A percentile compares a stretch with the other conserved stretches of the same genome.
phyloP scores from a whole-genome alignment of 768 basidiomycete genomes.

The Phaeotremella skinneri region DNA sequence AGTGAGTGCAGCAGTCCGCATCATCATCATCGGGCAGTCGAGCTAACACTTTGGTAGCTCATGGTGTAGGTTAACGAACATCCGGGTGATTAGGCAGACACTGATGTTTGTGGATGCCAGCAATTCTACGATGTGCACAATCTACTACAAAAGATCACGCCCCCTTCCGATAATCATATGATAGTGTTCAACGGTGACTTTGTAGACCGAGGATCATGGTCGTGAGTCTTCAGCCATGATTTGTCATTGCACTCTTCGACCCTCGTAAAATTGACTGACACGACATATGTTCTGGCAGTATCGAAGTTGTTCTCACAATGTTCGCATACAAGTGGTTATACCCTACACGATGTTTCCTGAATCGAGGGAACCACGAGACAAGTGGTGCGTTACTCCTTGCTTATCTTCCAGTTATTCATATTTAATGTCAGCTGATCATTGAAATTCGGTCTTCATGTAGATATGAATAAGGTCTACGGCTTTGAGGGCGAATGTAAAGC shows the following conservation, averaged over 20 bases:
- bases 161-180: constrained; percentile 76
- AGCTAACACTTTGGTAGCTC: constrained; percentile 7
- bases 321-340: constrained; percentile 98
- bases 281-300: constrained; percentile 4
- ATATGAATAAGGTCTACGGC: constrained; percentile 74
- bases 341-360: constrained; percentile 84
- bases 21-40: neutral
- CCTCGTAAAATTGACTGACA: too few relatives aligned
- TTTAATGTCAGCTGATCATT: constrained; percentile 1
- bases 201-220: constrained; percentile 74
- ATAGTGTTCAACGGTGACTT: constrained; percentile 63
- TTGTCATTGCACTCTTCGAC: too few relatives aligned
- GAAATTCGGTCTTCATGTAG: constrained; percentile 44
- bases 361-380: constrained; percentile 81
- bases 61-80: constrained; percentile 56
- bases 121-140: constrained; percentile 94
- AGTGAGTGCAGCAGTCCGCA: constrained; percentile 48
- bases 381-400: constrained; percentile 31
- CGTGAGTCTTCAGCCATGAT: constrained; percentile 54
- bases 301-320: constrained; percentile 72
- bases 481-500: constrained; percentile 81
- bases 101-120: constrained; percentile 53
- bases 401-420: neutral
- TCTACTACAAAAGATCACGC: constrained; percentile 77
- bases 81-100: neutral